phyloP scores from a whole-genome alignment of 192 early-diverging fungal genomes.

The Entomortierella lignicola region DNA sequence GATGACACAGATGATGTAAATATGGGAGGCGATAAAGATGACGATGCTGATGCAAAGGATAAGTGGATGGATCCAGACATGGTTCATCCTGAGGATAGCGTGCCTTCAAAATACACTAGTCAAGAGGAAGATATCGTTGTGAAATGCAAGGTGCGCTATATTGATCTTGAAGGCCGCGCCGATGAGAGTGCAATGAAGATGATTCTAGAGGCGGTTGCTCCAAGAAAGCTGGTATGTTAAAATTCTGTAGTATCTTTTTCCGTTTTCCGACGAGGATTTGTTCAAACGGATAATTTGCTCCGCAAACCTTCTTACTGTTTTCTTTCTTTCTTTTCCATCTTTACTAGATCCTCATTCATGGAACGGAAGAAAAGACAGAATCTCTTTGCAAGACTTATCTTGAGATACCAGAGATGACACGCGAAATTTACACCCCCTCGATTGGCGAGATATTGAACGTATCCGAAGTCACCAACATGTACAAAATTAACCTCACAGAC shows the following conservation, averaged over 20 bases:
- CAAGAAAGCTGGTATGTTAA: conserved; percentile 78
- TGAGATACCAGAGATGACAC: conserved; percentile 76
- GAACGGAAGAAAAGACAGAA: conserved; percentile 74
- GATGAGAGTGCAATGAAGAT: conserved; percentile 89
- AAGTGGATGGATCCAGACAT: conserved; percentile 62
- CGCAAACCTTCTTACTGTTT: conserved; percentile 25
- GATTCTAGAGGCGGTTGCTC: conserved; percentile 84
- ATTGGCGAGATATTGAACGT: conserved; percentile 90
- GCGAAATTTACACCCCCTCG: conserved; percentile 85
- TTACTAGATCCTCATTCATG: conserved; percentile 85
- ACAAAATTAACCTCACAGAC: conserved; percentile 90
- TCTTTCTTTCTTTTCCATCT: neutral
- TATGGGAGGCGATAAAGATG: conserved; percentile 20
- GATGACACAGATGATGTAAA: conserved; percentile 27
- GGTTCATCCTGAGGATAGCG: conserved; percentile 61
- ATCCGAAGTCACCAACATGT: conserved; percentile 88
- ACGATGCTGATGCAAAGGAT: conserved; percentile 40
- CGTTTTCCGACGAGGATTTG: no score
- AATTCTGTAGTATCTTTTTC: no score
- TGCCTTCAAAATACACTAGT: conserved; percentile 86
- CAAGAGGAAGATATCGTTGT: conserved; percentile 69
- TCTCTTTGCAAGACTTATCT: conserved; percentile 72
- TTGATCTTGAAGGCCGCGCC: conserved; percentile 93
- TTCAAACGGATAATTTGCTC: neutral
- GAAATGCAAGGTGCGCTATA: conserved; percentile 80